Evolutionary conservation across 306 rosid species (phyloP).

Genomic region (Rosa rugosa): DNA sequence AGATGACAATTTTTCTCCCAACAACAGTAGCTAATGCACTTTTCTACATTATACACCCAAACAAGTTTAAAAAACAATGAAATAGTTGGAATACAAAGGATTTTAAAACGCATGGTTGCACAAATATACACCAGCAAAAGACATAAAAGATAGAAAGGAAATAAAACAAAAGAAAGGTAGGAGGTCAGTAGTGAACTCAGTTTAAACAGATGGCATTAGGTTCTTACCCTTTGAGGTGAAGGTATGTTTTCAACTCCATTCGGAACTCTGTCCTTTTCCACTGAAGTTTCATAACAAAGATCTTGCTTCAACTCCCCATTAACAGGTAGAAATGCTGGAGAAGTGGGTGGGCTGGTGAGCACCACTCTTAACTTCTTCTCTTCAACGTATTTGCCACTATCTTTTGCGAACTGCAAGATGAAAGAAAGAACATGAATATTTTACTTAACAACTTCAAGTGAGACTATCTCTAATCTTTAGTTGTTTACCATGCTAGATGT

Average conservation of each 20-base stretch:
- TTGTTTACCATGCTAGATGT: slow-evolving; percentile 58
- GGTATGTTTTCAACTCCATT: slow-evolving; percentile 78
- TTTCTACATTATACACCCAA: neutral
- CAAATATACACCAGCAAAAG: neutral
- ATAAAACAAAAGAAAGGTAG: slow-evolving; percentile 10
- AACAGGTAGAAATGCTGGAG: slow-evolving; percentile 64
- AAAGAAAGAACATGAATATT: slow-evolving; percentile 14
- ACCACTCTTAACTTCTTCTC: slow-evolving; percentile 82
- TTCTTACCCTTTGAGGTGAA: slow-evolving; percentile 52
- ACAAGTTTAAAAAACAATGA: neutral
- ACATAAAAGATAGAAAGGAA: neutral
- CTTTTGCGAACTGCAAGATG: slow-evolving; percentile 67
- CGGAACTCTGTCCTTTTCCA: slow-evolving; percentile 56
- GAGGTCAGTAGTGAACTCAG: slow-evolving; percentile 1
- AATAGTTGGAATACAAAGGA: neutral
- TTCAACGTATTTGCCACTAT: slow-evolving; percentile 58
- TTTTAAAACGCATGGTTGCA: neutral
- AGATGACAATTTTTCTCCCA: slow-evolving; percentile 15
- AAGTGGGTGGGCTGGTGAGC: slow-evolving; percentile 57
- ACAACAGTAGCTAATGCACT: neutral
- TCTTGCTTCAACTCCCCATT: slow-evolving; percentile 75
- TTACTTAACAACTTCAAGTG: slow-evolving; percentile 7
- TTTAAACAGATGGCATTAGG: slow-evolving; percentile 5
- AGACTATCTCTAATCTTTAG: slow-evolving; percentile 18
- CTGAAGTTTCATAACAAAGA: slow-evolving; percentile 36